Conservation (phyloP, 2,329 filamentous ascomycete genomes). For the Aphanocladium album region DNA sequence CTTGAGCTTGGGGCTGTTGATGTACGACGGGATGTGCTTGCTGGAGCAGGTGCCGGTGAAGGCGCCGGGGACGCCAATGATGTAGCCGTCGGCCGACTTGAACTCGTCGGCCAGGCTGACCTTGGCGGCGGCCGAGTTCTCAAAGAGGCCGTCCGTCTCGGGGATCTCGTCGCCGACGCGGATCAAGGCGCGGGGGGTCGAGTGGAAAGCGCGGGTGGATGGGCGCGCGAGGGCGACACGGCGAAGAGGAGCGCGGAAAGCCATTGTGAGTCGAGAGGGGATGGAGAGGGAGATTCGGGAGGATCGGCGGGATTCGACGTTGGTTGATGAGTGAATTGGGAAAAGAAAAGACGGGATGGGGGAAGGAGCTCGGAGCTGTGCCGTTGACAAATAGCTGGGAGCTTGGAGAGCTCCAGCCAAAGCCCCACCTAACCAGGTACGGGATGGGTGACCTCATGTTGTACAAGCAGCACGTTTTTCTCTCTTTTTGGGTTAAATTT, state of each 20-base stretch:
- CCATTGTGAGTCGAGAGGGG: slow-evolving; percentile 30
- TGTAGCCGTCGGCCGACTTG: slow-evolving; percentile 64
- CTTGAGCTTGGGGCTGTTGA: slow-evolving; percentile 72
- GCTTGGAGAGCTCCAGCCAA: not conserved
- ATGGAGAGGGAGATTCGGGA: no score
- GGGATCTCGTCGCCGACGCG: slow-evolving; percentile 77
- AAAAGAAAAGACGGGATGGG: not conserved
- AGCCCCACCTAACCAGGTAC: not conserved
- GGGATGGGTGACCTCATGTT: no score
- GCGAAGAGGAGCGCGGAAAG: slow-evolving; percentile 32
- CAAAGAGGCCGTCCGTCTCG: slow-evolving; percentile 68
- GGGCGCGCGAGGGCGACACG: slow-evolving; percentile 28
- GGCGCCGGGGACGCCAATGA: slow-evolving; percentile 80
- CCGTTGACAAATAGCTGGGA: no score
- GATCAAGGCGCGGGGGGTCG: slow-evolving; percentile 58
- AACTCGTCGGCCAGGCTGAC: slow-evolving; percentile 81
- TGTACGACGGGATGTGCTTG: slow-evolving; percentile 78
- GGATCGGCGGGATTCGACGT: not conserved
- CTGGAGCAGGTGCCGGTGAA: slow-evolving; percentile 58
- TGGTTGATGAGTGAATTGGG: not conserved
- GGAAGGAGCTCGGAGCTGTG: not conserved
- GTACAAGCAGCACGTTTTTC: not conserved
- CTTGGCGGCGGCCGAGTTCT: slow-evolving; percentile 87
- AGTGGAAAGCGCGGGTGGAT: slow-evolving; percentile 53
- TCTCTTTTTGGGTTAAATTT: no score